Percentiles rank a stretch among this genome's conserved stretches.
phyloP scores from a whole-genome alignment of 106 monocot genomes.

The Agapanthus africanus region DNA sequence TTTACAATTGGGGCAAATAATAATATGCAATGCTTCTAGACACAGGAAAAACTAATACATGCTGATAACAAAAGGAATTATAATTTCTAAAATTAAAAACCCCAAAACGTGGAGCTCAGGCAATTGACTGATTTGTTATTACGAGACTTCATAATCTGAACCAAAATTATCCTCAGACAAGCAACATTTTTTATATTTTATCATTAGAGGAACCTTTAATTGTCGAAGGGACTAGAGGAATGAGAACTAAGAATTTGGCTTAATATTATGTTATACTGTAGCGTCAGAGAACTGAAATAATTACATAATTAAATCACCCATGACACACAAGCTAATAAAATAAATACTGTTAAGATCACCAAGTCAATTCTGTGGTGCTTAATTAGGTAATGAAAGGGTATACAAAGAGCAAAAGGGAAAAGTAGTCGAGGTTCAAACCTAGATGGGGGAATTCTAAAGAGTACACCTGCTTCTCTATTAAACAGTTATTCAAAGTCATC shows the following conservation, averaged over 20 bases:
- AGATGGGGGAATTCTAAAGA: background rate
- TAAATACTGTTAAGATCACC: background rate
- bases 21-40: no score
- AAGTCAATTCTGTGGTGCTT: background rate
- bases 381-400: background rate
- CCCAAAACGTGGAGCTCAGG: no score
- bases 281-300: background rate
- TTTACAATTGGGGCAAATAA: no score
- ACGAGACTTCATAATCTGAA: background rate
- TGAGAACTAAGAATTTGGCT: background rate
- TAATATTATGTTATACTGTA: background rate
- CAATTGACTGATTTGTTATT: no score
- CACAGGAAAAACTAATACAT: no score
- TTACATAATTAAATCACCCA: background rate
- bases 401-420: background rate
- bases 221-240: no score
- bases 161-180: background rate
- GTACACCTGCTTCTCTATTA: background rate
- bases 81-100: no score
- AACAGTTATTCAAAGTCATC: background rate
- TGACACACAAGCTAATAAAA: background rate
- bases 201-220: no score
- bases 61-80: no score
- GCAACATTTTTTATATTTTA: background rate
- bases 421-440: background rate